Base-by-base conservation (phyloP, 2,329 filamentous ascomycete genomes). In the Aspergillus tubingensis region DNA sequence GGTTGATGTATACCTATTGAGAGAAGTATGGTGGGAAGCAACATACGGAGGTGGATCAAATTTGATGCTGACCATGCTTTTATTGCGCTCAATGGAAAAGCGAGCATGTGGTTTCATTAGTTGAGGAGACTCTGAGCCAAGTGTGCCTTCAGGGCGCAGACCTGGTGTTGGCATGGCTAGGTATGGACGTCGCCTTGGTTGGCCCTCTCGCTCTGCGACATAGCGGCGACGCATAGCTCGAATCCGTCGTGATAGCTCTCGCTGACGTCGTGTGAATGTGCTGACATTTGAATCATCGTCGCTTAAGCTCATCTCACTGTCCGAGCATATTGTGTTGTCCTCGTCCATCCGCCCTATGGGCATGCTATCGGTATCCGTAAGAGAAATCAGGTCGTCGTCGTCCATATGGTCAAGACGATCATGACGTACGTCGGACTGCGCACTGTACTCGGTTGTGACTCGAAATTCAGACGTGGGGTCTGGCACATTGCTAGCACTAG, bases 11-110 rank as follows among this genome's bases (percentile, higher is more conserved):
- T 15, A 13, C 15, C 6, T 27, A 1, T 21, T 48, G 23, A 8
- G 10, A 13, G 27, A 17, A 19, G 48, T 15, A 11, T 47, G 23
- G 36, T 38, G 15, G 32, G 39, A 38, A 21, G 8, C 10, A n/a
- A 68, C 77, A 49, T 76, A 79, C 77, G 73, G 74, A 57, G 77
- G 76, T 11, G 76, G 76, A 60, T 79, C 76, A 56, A 98, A 97
- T 60, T 86, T 88, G 68, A 98, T 90, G 13, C 89, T 92, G 68
- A 95, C 94, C 76, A 89, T 92, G 78, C 87, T 91, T 79, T 92
- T 93, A 68, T 89, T 86, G 74, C 88, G 86, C 70, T 90, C 88
- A 58, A 97, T 96, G 71, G 88, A 90, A 77, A 98, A 97, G 27
- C 86, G 86, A 2, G 92, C 91, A 74, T 92, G 87, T 0, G 91